Evolutionary conservation across 169 alveolate species (phyloP).

Genomic region (Perkinsus chesapeaki): DNA sequence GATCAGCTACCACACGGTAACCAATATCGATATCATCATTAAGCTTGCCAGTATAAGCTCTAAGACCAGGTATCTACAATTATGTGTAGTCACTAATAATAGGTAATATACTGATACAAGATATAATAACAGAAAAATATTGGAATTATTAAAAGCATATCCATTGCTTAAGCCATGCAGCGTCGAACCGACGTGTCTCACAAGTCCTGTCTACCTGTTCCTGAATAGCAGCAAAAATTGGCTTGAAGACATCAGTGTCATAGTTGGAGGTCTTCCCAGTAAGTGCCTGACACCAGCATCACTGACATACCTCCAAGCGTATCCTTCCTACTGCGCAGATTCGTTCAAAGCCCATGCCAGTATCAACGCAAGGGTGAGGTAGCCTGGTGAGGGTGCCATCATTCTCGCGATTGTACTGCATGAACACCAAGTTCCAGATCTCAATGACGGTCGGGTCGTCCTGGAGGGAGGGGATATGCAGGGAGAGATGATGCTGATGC

Average conservation of each 20-base stretch:
- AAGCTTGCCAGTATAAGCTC: constrained; percentile 67
- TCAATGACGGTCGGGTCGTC: constrained; percentile 89
- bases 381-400: constrained; percentile 69
- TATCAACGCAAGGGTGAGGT: constrained; percentile 85
- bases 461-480: not conserved
- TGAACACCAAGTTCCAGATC: constrained; percentile 88
- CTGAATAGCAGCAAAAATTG: constrained; percentile 64
- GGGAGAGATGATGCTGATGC: not conserved
- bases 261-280: constrained; percentile 58
- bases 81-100: too few relatives aligned
- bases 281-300: not conserved
- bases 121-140: too few relatives aligned
- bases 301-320: constrained; percentile 21
- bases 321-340: constrained; percentile 70
- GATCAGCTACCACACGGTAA: constrained; percentile 87
- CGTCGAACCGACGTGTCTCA: too few relatives aligned
- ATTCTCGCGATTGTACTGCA: constrained; percentile 82
- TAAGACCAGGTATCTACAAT: constrained; percentile 49
- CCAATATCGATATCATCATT: constrained; percentile 70
- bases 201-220: constrained; percentile 17
- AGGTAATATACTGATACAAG: too few relatives aligned
- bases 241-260: constrained; percentile 81
- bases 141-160: too few relatives aligned
- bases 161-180: too few relatives aligned
- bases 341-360: constrained; percentile 89